A percentile compares a stretch with the other conserved stretches of the same genome.
Evolutionary conservation across 805 yeast genomes (phyloP).

Genomic region (Metschnikowia aberdeeniae): DNA sequence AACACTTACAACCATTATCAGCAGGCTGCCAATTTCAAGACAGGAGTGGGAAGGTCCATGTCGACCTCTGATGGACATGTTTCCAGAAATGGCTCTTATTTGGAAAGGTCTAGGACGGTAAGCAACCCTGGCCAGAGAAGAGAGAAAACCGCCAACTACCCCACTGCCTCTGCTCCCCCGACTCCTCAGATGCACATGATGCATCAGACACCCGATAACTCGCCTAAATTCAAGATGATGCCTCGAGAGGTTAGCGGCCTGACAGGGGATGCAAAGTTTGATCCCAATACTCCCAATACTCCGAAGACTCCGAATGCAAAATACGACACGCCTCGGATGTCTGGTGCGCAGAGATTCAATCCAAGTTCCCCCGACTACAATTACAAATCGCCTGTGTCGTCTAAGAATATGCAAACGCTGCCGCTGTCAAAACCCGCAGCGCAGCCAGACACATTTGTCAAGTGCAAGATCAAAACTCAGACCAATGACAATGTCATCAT

Average conservation of each 20-base stretch:
- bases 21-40: slow-evolving; percentile 17
- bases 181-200: slow-evolving; percentile 2
- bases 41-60: slow-evolving; percentile 11
- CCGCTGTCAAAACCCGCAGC: background rate
- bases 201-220: background rate
- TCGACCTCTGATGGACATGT: slow-evolving; percentile 10
- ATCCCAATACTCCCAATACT: background rate
- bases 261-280: background rate
- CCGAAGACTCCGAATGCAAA: background rate
- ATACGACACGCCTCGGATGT: background rate
- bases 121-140: slow-evolving; percentile 4
- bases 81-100: slow-evolving; percentile 2
- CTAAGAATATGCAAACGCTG: background rate
- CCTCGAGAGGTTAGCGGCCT: background rate
- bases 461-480: slow-evolving; percentile 28
- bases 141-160: background rate
- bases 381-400: background rate
- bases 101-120: slow-evolving; percentile 9
- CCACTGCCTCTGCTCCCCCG: slow-evolving; percentile 1
- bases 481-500: slow-evolving; percentile 26
- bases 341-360: background rate
- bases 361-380: background rate
- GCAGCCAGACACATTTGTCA: slow-evolving; percentile 6
- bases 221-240: background rate
- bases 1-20: slow-evolving; percentile 33